phyloP scores from a whole-genome alignment of 2,329 filamentous ascomycete species.

The Pseudonectria foliicola region DNA sequence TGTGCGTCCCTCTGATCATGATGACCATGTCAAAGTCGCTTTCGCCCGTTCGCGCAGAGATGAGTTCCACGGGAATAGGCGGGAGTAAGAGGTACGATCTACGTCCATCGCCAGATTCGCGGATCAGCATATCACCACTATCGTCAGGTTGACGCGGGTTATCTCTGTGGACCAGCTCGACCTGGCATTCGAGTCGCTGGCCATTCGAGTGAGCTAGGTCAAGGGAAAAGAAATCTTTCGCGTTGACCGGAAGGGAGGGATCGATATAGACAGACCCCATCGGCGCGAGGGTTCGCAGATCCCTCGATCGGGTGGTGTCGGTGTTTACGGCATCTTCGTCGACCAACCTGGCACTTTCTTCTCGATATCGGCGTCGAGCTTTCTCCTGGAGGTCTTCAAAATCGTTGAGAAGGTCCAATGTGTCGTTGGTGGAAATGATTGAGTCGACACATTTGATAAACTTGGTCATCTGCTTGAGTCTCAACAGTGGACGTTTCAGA shows the following conservation, averaged over 20 bases:
- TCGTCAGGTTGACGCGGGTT: conserved; percentile 60
- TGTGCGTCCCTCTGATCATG: conserved; percentile 71
- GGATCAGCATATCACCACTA: conserved; percentile 81
- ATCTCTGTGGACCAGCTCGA: conserved; percentile 82
- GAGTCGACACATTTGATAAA: conserved; percentile 65
- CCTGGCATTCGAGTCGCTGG: conserved; percentile 79
- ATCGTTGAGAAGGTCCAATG: conserved; percentile 32
- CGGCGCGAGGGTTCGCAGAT: conserved; percentile 68
- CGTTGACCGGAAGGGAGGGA: conserved; percentile 71
- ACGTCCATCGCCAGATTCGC: conserved; percentile 72
- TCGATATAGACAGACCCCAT: conserved; percentile 67
- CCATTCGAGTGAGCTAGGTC: conserved; percentile 82
- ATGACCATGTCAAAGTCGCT: conserved; percentile 65
- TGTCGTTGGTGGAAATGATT: conserved; percentile 41
- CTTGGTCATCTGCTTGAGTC: conserved; percentile 81
- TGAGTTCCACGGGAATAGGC: conserved; percentile 64
- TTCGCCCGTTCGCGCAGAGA: conserved; percentile 76
- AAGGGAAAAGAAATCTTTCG: conserved; percentile 84
- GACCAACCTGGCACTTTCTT: conserved; percentile 64
- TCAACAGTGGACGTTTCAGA: conserved; percentile 78
- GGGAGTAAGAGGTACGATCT: conserved; percentile 81
- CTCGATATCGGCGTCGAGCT: conserved; percentile 56
- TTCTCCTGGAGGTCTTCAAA: conserved; percentile 71
- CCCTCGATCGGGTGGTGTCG: conserved; percentile 71
- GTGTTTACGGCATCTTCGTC: conserved; percentile 84